Evolutionary conservation across 108 stramenopile genomes (phyloP).

Genomic region (Cyclotella baltica): DNA sequence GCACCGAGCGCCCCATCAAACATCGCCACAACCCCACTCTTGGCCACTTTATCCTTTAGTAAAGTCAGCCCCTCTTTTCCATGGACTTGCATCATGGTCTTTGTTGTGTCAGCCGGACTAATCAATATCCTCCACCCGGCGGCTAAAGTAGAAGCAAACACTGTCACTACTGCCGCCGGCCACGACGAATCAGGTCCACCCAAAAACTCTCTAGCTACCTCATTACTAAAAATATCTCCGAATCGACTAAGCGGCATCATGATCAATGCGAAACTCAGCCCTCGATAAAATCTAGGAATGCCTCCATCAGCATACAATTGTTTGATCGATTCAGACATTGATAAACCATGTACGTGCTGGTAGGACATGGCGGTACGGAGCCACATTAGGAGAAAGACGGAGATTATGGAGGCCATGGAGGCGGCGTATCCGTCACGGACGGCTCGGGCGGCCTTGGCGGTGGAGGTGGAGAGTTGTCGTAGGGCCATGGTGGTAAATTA

Average conservation of each 20-base stretch:
- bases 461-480: slow-evolving; percentile 30
- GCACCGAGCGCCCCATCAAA: slow-evolving; percentile 87
- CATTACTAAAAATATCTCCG: slow-evolving; percentile 89
- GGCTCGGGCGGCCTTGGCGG: slow-evolving; percentile 54
- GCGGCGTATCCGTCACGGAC: slow-evolving; percentile 62
- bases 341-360: slow-evolving; percentile 89
- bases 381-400: slow-evolving; percentile 91
- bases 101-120: slow-evolving; percentile 87
- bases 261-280: slow-evolving; percentile 71
- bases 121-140: slow-evolving; percentile 84
- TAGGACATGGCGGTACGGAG: slow-evolving; percentile 88
- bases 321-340: slow-evolving; percentile 63
- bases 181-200: slow-evolving; percentile 12
- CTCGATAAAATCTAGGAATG: slow-evolving; percentile 84
- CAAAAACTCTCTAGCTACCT: slow-evolving; percentile 55
- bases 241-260: slow-evolving; percentile 86
- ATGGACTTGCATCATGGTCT: slow-evolving; percentile 90
- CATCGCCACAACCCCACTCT: slow-evolving; percentile 67
- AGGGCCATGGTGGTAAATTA: slow-evolving; percentile 38
- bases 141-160: slow-evolving; percentile 81
- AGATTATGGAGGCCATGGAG: slow-evolving; percentile 65
- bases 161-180: slow-evolving; percentile 55
- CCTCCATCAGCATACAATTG: slow-evolving; percentile 86
- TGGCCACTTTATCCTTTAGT: slow-evolving; percentile 59
- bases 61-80: slow-evolving; percentile 72